These are phyloP conservation scores for Kurtzmaniella cleridarum DNA, from an alignment of 805 yeast species.

Conservation along the genomic window DNA sequence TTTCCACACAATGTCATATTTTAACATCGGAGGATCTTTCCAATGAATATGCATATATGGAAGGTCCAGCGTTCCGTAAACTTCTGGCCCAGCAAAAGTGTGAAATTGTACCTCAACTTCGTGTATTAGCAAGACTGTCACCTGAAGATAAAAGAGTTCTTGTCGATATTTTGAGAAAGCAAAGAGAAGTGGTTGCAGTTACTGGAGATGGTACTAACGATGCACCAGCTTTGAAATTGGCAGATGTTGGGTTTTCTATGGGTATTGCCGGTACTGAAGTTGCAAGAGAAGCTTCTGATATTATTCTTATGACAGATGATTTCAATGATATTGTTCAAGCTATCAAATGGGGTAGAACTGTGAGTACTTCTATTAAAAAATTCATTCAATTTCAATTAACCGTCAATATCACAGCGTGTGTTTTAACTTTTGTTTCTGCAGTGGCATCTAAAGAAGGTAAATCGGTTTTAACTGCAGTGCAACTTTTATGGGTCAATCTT, in stretches of 20 bases:
- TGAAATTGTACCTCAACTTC: conserved; percentile 62
- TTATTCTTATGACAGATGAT: conserved; percentile 89
- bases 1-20: conserved; percentile 83
- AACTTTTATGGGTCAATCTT: conserved; percentile 92
- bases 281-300: conserved; percentile 95
- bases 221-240: conserved; percentile 94
- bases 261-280: conserved; percentile 98
- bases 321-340: conserved; percentile 94
- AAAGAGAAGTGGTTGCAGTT: conserved; percentile 95
- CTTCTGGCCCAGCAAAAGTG: conserved; percentile 53
- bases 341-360: conserved; percentile 98
- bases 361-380: conserved; percentile 87
- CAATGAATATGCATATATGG: conserved; percentile 67
- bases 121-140: conserved; percentile 88
- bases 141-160: conserved; percentile 92
- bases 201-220: conserved; percentile 99
- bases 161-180: conserved; percentile 70
- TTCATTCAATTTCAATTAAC: conserved; percentile 95
- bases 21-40: conserved; percentile 45
- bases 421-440: conserved; percentile 88
- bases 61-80: conserved; percentile 85
- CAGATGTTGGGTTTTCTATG: conserved; percentile 98
- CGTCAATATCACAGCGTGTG: conserved; percentile 94
- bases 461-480: conserved; percentile 95
- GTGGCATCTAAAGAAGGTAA: conserved; percentile 73